Evolutionary conservation across 2,329 filamentous ascomycete genomes (phyloP).

Genomic region (Dothistroma pini): DNA sequence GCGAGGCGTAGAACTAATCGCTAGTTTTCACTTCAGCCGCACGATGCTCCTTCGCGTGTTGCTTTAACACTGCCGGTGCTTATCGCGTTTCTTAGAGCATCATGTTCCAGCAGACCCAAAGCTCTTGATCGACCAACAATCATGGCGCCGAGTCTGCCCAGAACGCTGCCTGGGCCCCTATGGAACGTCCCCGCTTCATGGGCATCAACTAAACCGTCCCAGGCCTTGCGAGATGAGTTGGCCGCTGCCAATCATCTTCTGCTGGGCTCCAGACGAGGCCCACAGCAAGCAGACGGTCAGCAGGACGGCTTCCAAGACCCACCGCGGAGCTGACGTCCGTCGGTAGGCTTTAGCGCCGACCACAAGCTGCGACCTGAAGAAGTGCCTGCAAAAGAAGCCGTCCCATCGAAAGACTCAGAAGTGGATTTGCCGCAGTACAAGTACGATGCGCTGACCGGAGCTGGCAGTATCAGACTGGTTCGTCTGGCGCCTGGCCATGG

Average conservation of each 20-base stretch:
- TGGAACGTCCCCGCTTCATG: not conserved
- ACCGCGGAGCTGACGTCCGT: not conserved
- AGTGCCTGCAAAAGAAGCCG: not conserved
- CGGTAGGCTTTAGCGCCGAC: not conserved
- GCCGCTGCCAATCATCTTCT: not conserved
- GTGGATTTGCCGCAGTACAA: not conserved
- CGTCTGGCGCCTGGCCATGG: not conserved
- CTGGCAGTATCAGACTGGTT: not conserved
- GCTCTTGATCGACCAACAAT: not conserved
- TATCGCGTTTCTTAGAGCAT: not conserved
- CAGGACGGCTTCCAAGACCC: no score
- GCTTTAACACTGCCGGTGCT: not conserved
- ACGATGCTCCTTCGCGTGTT: not conserved
- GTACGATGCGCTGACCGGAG: not conserved
- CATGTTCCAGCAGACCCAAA: not conserved
- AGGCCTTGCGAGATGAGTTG: not conserved
- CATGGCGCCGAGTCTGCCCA: not conserved
- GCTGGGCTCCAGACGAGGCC: not conserved
- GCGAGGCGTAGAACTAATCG: no score
- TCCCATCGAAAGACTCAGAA: not conserved
- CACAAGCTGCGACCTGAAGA: not conserved
- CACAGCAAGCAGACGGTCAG: not conserved
- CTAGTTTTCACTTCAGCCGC: not conserved
- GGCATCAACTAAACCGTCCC: not conserved
- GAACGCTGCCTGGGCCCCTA: not conserved